These are phyloP conservation scores for Agarophyton chilense DNA, from an alignment of 23 red algal species.

Conservation along the genomic window DNA sequence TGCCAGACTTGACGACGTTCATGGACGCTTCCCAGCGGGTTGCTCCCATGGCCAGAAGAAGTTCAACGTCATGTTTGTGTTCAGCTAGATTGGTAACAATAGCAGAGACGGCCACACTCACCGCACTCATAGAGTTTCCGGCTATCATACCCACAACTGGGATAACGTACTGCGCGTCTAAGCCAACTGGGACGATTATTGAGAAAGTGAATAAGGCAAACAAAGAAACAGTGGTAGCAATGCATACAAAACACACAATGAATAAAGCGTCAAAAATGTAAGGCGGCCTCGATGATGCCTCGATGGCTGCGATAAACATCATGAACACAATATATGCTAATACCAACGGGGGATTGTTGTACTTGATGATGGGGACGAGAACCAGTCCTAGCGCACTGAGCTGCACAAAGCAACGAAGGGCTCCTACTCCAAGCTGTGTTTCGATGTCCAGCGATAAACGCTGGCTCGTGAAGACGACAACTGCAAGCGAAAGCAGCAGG, in stretches of 20 bases:
- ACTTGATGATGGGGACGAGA: slow-evolving; percentile 80
- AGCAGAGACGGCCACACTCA: slow-evolving; percentile 59
- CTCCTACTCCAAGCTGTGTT: slow-evolving; percentile 63
- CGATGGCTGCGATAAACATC: slow-evolving; percentile 75
- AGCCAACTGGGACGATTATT: slow-evolving; percentile 63
- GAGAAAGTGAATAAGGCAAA: slow-evolving; percentile 63
- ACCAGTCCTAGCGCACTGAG: slow-evolving; percentile 81
- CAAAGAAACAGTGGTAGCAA: slow-evolving; percentile 41
- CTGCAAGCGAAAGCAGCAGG: slow-evolving; percentile 9
- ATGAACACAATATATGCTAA: slow-evolving; percentile 72
- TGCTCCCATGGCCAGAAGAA: slow-evolving; percentile 77
- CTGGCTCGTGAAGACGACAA: slow-evolving; percentile 29
- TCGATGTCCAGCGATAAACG: slow-evolving; percentile 78
- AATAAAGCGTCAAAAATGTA: slow-evolving; percentile 54
- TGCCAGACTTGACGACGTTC: slow-evolving; percentile 53
- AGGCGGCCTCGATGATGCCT: slow-evolving; percentile 65
- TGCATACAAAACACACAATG: slow-evolving; percentile 54
- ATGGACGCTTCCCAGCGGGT: slow-evolving; percentile 72
- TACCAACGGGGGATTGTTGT: slow-evolving; percentile 44
- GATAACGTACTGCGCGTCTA: slow-evolving; percentile 84
- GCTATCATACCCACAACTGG: slow-evolving; percentile 92
- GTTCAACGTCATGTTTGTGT: slow-evolving; percentile 64
- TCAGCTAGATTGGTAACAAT: slow-evolving; percentile 72
- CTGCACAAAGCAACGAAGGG: slow-evolving; percentile 74
- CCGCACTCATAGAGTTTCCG: slow-evolving; percentile 81